Evolutionary conservation across 1,284 basidiomycete genomes (phyloP), one percentile per base, ranked within the genome.

Genomic region (Marasmius sp.): DNA sequence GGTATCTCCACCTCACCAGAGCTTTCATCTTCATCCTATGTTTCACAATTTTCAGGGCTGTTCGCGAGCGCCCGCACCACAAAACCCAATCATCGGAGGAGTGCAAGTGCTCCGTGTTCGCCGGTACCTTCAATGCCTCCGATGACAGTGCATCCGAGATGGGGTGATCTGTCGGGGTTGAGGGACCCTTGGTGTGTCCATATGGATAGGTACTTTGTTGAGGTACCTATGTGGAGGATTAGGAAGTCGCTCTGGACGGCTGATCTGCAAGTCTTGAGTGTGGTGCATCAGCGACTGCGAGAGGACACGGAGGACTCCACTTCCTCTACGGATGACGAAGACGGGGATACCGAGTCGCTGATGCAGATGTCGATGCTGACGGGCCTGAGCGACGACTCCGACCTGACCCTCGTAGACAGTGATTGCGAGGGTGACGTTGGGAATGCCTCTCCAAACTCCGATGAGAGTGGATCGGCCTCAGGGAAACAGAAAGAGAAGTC

Each of bases 191-290:
- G 81, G 66, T 79, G 79, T 59, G 79, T 76, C 63, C 74, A 81
- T 56, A 75, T 85, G 53, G 89, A 91, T 71, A 81, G 83, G 11
- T 82, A 75, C 64, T 88, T 89, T 68, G 79, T 79, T 62, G 75
- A 72, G 45, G 76, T 85, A 66, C 83, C 85, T 0, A 68, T 84
- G 38, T 88, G 87, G 81, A 87, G 85, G n/a, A 83, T 90, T 68
- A 74, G 78, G 52, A 89, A 89, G 76, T 81, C 80, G 36, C 68
- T 90, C 33, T 90, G 82, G 75, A 78, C 86, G 69, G 80, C 81
- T 65, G 83, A 87, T 66, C 72, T 89, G 69, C 80, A 84, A 61
- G 67, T 75, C 61, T 69, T 70, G 10, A 54, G 58, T 12, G 41
- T 37, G 33, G 54, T 52, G 6, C 60, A 53, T 49, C 38, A 41